Base-by-base conservation (phyloP, 2,329 filamentous ascomycete genomes). In the Diaporthe ilicicola region DNA sequence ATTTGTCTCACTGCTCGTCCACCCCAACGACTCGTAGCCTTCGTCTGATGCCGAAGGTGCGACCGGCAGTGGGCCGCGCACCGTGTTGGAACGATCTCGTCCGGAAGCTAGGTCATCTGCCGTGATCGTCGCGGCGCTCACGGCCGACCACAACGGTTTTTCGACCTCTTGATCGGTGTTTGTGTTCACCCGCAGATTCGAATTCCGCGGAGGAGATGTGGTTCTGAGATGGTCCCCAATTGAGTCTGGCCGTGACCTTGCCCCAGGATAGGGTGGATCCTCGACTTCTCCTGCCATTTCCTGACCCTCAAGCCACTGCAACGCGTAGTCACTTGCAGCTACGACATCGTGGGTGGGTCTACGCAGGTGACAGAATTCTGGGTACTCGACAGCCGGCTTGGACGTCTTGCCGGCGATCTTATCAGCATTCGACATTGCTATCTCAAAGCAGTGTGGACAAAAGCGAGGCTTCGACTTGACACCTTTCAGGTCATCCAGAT, bases 381-480 rank as follows among this genome's bases (percentile, higher is more conserved):
- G 53, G 24, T 68, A 68, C 15, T 68, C 66, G 42, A 8, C 5
- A 4, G 66, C 53, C 5, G 24, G 53, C 42, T 54, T 15, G 2
- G 29, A 13, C 15, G 24, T 13, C 42, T 39, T 50, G 22, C 34
- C n/a, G 17, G 17, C 32, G 22, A 59, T 22, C 22, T 50, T 50
- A 6, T 68, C 66, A 6, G 66, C 53, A 42, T 56, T 56, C 22
- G 42, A 56, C 66, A 68, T 68, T n/a, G 66, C 66, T 59, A 68
- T 48, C 42, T 68, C 66, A 10, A 68, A 68, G 44, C 66, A 68
- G 53, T 68, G 66, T 12, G 66, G 53, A 22, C 66, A 68, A 34
- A 68, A 68, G 7, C 42, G 66, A 29, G 66, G 66, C 8, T 59
- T 59, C 53, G 24, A 48, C 7, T 68, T 68, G 17, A 68, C 42